Evolutionary conservation across 23 red algal species (phyloP), one percentile per base, ranked within the genome.

Genomic region (Gracilariopsis chorda): DNA sequence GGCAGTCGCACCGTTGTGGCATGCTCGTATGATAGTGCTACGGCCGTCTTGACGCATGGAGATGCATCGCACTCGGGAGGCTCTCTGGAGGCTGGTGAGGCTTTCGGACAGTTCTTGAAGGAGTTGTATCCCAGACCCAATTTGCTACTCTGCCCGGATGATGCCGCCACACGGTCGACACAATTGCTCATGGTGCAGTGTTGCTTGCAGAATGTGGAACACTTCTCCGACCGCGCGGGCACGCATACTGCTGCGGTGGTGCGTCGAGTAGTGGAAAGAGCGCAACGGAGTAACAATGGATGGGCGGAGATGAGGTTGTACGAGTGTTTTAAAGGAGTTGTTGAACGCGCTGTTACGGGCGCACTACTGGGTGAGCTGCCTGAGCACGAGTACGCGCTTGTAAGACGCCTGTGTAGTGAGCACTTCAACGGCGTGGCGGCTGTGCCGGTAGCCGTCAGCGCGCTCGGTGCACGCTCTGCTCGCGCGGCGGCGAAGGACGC

Each of bases 351-450:
- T 1, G 59, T 60, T 19, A 27, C 35, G 32, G 30, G 51, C 21
- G 56, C 56, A n/a, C 44, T 86, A 48, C 81, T 86, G 40, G 81
- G 81, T 43, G 34, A 37, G 11, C 67, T 62, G 47, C 21, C 27
- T 4, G 27, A 20, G 11, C 0, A 42, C 0, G 20, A 53, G 7
- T 21, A 14, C 7, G 29, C 25, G 9, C 81, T 42, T 48, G 35
- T 86, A 9, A 56, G 57, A 7, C 34, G 29, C 39, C 63, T 86
- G 46, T 49, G 41, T 16, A 29, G 40, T 9, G 45, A 49, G 27
- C 81, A 86, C 45, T 86, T 86, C 63, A 71, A 68, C 33, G 81
- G 81, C 47, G 81, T 86, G 13, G 81, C 58, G 41, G 81, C 81
- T 42, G 63, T 86, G 57, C 81, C 81, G 7, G 21, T 86, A 16